Evolutionary conservation across 2,329 filamentous ascomycete genomes (phyloP), one percentile per base, ranked within the genome.

Genomic region (Tolypocladium pustulatum): DNA sequence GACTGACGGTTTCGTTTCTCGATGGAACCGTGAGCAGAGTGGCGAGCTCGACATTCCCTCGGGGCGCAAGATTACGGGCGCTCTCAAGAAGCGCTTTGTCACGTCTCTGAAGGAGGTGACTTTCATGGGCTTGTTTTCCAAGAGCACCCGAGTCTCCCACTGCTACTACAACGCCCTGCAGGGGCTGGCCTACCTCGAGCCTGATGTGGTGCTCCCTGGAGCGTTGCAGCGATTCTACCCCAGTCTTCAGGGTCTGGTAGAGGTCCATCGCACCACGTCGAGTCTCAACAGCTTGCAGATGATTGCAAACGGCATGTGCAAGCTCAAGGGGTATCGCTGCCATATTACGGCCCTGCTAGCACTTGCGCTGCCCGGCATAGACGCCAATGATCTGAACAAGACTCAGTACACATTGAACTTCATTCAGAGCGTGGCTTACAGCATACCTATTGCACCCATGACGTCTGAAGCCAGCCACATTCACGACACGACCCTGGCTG

Each of bases 91-190:
- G 68, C 87, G 94, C 53, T 97, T 99, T 69, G 94, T 99, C 36
- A 76, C 92, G 41, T 90, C 91, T 62, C 77, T 99, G 62, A 87
- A 88, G 63, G 94, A 99, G 64, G 93, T 97, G 54, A 91, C 91
- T 5, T 99, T 97, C 72, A 97, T 99, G 92, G 94, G 94, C 34
- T 88, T 99, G 55, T 99, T 97, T 72, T 90, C 92, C 57, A 99
- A 99, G 80, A 96, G 92, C 71, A 87, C 86, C 59, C 92, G 91
- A 55, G 88, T 94, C 3, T 91, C 96, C 69, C 92, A 88, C 72
- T 96, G 92, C 76, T 96, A 93, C 63, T 85, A 97, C 63, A 91
- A 89, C 55, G 90, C 93, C 1, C 79, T 99, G 55, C 93, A 97
- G 71, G 89, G 90, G 58, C 77, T 99, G 57, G 89, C 94, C 2